A percentile compares a stretch with the other conserved stretches of the same genome.
These are phyloP conservation scores for Auricularia cornea DNA, from an alignment of 768 basidiomycete genomes.

Conservation along the genomic window DNA sequence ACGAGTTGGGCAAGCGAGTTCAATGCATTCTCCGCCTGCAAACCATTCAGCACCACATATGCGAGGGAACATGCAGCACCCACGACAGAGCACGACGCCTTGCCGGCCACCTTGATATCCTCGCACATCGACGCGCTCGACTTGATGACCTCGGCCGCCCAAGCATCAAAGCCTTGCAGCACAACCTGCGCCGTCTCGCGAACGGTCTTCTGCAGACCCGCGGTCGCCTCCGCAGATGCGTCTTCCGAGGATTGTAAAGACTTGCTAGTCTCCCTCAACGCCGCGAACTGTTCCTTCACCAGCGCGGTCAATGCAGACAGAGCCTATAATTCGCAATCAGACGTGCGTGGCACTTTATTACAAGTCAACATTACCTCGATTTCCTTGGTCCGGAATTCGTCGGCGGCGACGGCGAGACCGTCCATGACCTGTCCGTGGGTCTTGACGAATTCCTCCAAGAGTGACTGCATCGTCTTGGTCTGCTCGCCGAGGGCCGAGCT, in stretches of 20 bases:
- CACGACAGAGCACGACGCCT: slow-evolving; percentile 18
- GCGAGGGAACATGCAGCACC: background rate
- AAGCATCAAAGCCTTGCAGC: slow-evolving; percentile 11
- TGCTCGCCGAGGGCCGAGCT: slow-evolving; percentile 50
- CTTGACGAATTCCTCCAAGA: slow-evolving; percentile 55
- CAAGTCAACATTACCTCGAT: slow-evolving; percentile 37
- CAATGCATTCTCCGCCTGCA: slow-evolving; percentile 33
- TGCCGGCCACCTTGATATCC: slow-evolving; percentile 17
- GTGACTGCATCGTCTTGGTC: slow-evolving; percentile 43
- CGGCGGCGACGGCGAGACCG: slow-evolving; percentile 48
- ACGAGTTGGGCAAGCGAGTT: slow-evolving; percentile 50
- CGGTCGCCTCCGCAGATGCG: slow-evolving; percentile 44
- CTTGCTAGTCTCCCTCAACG: slow-evolving; percentile 37
- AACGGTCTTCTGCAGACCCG: slow-evolving; percentile 38
- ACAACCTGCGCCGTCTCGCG: slow-evolving; percentile 47
- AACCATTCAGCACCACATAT: background rate
- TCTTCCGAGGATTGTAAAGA: slow-evolving; percentile 49
- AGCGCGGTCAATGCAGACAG: slow-evolving; percentile 35
- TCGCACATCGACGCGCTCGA: slow-evolving; percentile 15
- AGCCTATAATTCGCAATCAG: slow-evolving; percentile 5
- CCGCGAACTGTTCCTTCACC: slow-evolving; percentile 50
- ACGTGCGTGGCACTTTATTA: background rate
- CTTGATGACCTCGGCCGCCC: slow-evolving; percentile 16
- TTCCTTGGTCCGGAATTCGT: slow-evolving; percentile 48
- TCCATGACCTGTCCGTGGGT: slow-evolving; percentile 44